Conservation (phyloP, 441 rosid species). For the Corymbia calophylla region DNA sequence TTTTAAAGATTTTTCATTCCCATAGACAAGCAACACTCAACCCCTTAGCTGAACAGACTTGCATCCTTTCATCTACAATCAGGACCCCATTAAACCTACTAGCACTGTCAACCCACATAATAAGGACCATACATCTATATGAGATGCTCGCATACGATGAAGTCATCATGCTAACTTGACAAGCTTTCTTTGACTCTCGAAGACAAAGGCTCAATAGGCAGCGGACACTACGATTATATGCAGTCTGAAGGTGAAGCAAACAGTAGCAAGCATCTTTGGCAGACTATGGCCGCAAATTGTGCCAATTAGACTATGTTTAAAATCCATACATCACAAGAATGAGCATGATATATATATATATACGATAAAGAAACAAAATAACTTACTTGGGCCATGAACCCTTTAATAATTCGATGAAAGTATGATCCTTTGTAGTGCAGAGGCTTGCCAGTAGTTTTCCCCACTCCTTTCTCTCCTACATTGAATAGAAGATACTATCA, state of each 20-base stretch:
- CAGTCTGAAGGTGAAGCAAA: background rate
- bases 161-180: background rate
- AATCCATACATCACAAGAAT: background rate
- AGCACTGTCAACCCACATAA: background rate
- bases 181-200: background rate
- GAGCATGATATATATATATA: background rate
- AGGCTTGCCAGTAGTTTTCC: conserved; percentile 77
- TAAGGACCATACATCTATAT: background rate
- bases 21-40: background rate
- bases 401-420: conserved; percentile 87
- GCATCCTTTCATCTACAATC: background rate
- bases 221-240: background rate
- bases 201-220: background rate
- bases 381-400: conserved; percentile 97
- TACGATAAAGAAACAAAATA: background rate
- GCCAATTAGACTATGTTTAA: background rate
- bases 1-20: background rate
- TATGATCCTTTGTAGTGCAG: conserved; percentile 78
- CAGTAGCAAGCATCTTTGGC: background rate
- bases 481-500: conserved; percentile 11
- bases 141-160: background rate
- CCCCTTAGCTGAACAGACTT: background rate
- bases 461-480: conserved; percentile 85
- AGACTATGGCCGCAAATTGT: background rate
- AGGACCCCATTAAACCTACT: background rate